Evolutionary conservation across 2,329 filamentous ascomycete genomes (phyloP), one percentile per base, ranked within the genome.

Genomic region (Cladosporium sp.): DNA sequence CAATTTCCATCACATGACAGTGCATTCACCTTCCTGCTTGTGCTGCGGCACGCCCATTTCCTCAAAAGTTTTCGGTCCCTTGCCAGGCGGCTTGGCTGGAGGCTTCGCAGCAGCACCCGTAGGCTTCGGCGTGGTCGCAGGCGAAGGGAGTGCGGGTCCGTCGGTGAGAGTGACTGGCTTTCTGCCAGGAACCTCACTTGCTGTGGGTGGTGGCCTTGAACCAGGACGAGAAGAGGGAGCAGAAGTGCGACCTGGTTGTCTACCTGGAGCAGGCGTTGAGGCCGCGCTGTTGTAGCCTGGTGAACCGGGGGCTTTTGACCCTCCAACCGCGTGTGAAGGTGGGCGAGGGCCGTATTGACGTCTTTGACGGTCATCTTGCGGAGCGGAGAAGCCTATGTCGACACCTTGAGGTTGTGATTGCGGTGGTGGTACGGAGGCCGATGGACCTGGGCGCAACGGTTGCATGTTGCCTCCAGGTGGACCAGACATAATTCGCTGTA

Each of bases 21-120:
- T 92, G 78, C 93, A 99, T 75, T 97, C 92, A 64, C 84, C 83
- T n/a, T 96, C 90, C 61, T 87, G 83, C 74, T 94, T 92, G 48
- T 81, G 86, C 67, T 86, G 83, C 6, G 91, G 90, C 66, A 99
- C 93, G 37, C 94, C 94, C 94, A 99, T 99, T 71, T 95, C 92
- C 71, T 97, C 93, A 72, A 99, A 99, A 0, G 94, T 97, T 66
- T 94, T 90, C 1, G 94, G 93, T 10, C 93, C 94, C 70, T 91
- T 90, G 50, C 81, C 82, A 32, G 83, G 78, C 20, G 76, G 71
- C 61, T 73, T 75, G 24, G 67, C 67, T 17, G 71, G 60, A n/a
- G 72, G 66, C 56, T 71, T 68, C 12, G 65, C 47, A 2, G 60
- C 50, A 19, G 68, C 61, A 5, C 69, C 61, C 13, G 68, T 64